phyloP scores from a whole-genome alignment of 257 asterid species.

The Jacaranda mimosifolia region DNA sequence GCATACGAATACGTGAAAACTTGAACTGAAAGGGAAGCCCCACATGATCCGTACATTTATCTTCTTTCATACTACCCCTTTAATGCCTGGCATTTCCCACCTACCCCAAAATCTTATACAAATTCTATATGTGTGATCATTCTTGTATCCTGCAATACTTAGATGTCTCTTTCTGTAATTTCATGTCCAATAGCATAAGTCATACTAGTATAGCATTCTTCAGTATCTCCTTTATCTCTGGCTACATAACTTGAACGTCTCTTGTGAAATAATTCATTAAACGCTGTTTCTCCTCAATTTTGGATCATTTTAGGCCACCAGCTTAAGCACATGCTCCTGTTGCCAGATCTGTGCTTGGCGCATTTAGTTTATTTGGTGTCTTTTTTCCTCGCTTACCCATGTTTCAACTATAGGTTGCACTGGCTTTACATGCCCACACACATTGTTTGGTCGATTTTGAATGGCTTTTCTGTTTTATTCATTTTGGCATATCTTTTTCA shows the following conservation, averaged over 20 bases:
- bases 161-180: neutral
- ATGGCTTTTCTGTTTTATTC: neutral
- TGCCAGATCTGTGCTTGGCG: constrained; percentile 8
- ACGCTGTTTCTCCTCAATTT: neutral
- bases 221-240: neutral
- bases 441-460: constrained; percentile 8
- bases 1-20: too few species aligned
- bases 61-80: neutral
- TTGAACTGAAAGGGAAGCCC: constrained; percentile 2
- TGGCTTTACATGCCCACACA: constrained; percentile 9
- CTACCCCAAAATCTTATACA: constrained; percentile 16
- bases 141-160: neutral
- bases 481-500: neutral
- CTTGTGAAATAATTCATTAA: neutral
- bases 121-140: neutral
- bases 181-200: neutral
- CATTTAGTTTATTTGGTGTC: neutral
- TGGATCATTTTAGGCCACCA: constrained; percentile 2
- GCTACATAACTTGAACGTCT: neutral
- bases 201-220: neutral
- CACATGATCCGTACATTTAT: constrained; percentile 27
- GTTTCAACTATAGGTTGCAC: neutral
- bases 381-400: neutral
- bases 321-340: constrained; percentile 27
- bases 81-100: constrained; percentile 14